Percentiles rank a stretch among this genome's conserved stretches.
phyloP scores from a whole-genome alignment of 257 asterid genomes.

The Solanum stenotomum region DNA sequence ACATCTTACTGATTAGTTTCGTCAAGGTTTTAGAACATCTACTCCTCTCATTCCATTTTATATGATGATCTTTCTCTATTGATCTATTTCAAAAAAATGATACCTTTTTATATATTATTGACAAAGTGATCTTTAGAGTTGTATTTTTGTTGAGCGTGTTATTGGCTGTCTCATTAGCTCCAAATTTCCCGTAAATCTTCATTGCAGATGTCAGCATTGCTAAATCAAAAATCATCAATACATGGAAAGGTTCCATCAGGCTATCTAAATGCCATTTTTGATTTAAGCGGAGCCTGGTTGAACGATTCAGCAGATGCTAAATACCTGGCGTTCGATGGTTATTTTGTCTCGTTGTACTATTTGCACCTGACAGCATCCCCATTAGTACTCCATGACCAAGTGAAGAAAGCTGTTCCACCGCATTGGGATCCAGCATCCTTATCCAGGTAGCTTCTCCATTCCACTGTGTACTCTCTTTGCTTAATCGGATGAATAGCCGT shows the following conservation, averaged over 20 bases:
- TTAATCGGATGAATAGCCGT: neutral
- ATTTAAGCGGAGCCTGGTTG: slow-evolving; percentile 88
- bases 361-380: slow-evolving; percentile 85
- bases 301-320: slow-evolving; percentile 85
- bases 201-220: slow-evolving; percentile 92
- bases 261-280: slow-evolving; percentile 74
- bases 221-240: slow-evolving; percentile 79
- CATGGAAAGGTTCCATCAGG: slow-evolving; percentile 98
- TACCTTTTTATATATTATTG: neutral
- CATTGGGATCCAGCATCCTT: slow-evolving; percentile 89
- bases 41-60: neutral
- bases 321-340: slow-evolving; percentile 85
- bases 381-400: slow-evolving; percentile 74
- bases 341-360: slow-evolving; percentile 77
- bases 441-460: slow-evolving; percentile 51
- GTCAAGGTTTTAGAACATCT: neutral
- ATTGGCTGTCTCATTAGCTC: neutral
- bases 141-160: neutral
- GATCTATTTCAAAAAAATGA: neutral
- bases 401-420: slow-evolving; percentile 87
- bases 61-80: neutral
- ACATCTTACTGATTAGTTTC: neutral
- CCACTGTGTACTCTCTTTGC: neutral
- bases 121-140: neutral
- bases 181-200: neutral